Conservation (phyloP, 148 eudicot species). For the Fagopyrum homotropicum region DNA sequence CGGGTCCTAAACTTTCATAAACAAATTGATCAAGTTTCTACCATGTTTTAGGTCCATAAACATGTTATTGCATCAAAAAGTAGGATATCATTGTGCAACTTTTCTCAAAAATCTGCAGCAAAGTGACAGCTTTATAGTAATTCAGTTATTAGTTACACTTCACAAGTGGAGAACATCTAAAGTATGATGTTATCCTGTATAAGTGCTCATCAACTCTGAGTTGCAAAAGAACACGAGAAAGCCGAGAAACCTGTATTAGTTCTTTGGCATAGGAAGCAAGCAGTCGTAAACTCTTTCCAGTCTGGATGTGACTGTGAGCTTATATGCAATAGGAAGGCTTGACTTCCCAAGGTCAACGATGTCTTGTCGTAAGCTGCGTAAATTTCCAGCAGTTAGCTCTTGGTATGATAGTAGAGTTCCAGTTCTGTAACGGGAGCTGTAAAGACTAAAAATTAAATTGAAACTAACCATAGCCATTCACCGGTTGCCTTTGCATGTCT, state of each 20-base stretch:
- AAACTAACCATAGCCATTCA: conserved; percentile 84
- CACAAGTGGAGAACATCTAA: background rate
- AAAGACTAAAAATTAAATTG: background rate
- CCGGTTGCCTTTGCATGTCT: conserved; percentile 80
- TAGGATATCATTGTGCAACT: background rate
- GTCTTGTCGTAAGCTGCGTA: conserved; percentile 76
- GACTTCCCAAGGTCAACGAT: conserved; percentile 83
- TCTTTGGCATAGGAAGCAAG: conserved; percentile 63
- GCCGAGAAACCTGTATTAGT: conserved; percentile 7
- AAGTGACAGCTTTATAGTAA: background rate
- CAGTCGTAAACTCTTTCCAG: conserved; percentile 87
- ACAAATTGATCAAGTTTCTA: too few relatives aligned
- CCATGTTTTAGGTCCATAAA: background rate
- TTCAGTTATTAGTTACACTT: background rate
- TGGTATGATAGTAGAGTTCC: background rate
- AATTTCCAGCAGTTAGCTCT: background rate
- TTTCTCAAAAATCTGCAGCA: background rate
- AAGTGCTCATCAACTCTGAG: background rate
- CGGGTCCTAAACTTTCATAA: too few relatives aligned
- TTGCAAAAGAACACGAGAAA: background rate
- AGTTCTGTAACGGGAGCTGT: background rate
- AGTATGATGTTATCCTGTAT: background rate
- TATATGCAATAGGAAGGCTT: conserved; percentile 48
- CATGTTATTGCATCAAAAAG: background rate
- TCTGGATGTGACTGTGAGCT: conserved; percentile 71